These are phyloP conservation scores for Starmerella sp. DNA, from an alignment of 805 yeast genomes.

Conservation along the genomic window DNA sequence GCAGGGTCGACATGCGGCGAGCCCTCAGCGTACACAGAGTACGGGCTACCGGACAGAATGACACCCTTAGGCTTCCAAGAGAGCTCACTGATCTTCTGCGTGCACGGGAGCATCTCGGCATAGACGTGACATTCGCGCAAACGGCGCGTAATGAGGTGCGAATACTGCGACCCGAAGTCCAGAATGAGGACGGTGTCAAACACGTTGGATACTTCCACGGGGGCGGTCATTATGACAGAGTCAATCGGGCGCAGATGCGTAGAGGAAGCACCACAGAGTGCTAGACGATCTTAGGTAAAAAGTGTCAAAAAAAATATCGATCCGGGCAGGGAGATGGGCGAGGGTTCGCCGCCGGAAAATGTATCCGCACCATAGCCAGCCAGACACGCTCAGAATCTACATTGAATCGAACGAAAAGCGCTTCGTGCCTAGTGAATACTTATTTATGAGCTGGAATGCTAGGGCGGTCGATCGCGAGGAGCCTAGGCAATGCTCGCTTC, in stretches of 20 bases:
- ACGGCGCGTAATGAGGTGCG: conserved; percentile 89
- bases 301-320: background rate
- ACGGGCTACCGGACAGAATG: conserved; percentile 93
- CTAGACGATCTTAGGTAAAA: background rate
- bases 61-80: conserved; percentile 94
- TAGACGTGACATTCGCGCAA: conserved; percentile 95
- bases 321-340: background rate
- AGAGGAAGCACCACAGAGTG: background rate
- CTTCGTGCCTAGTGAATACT: no score
- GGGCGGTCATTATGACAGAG: conserved; percentile 12
- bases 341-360: background rate
- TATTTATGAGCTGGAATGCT: no score
- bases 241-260: background rate
- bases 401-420: no score
- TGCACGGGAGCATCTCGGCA: conserved; percentile 99
- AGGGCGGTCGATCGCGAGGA: no score
- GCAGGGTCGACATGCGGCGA: conserved; percentile 97
- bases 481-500: no score
- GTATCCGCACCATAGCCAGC: no score
- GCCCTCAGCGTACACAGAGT: conserved; percentile 89
- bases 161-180: conserved; percentile 97
- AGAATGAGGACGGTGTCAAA: conserved; percentile 95
- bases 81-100: conserved; percentile 88
- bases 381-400: no score
- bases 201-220: conserved; percentile 61